Base-by-base conservation (phyloP, 2,329 filamentous ascomycete species). In the Penicillium sp. region DNA sequence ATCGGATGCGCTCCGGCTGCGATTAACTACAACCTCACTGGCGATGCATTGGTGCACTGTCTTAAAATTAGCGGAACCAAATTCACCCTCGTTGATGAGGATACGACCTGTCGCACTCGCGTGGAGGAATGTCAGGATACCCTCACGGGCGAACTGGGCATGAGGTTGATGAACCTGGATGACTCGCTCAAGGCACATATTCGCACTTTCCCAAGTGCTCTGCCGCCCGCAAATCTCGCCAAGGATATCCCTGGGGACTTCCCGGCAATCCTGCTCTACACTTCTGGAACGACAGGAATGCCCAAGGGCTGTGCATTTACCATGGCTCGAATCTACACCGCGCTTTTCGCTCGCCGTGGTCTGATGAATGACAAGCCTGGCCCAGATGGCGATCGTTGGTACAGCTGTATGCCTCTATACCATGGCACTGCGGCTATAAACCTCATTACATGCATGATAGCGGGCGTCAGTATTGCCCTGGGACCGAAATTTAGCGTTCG, bases 321-420 rank as follows among this genome's bases (percentile, higher is more conserved):
- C 14, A 74, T 77, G 7, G 66, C 71, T 2, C 73, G 77, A 36
- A 60, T 76, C 5, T 71, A 72, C 39, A 59, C 55, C 0, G 54
- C 73, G 7, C 65, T 69, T 1, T 56, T 57, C 10, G 56, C 69
- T 1, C 69, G 73, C 1, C 38, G 47, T 6, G 62, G 68, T 14
- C 54, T 61, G 5, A 56, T 68, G 39, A 43, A 50, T 7, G 62
- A 68, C 27, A 58, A 45, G 7, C 54, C 49, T 1, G 63, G 64
- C 1, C 61, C 63, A 0, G 55, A 46, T 7, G 63, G 65, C 1
- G 82, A 87, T 62, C 72, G 82, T 22, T 88, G 82, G 77, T 89
- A 89, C 61, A 78, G 82, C 60, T 86, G 84, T 65, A 89, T 89
- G 85, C 86, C 80, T 0, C 70, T 87, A 26, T 89, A 89, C 61